Evolutionary conservation across 2,329 filamentous ascomycete species (phyloP).

Genomic region (Xylariaceae sp.): DNA sequence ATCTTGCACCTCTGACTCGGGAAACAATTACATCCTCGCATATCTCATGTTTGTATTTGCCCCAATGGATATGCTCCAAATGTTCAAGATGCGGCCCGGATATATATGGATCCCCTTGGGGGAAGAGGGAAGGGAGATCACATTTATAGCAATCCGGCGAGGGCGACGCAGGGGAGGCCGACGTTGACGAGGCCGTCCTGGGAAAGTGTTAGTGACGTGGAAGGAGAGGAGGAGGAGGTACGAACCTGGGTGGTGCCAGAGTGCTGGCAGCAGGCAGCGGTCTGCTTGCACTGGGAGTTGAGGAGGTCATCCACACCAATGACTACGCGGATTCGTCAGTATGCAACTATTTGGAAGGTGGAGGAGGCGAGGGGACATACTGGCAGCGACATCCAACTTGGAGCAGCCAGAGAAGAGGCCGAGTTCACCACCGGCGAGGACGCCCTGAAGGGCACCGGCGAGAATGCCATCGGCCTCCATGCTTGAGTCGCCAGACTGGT

Average conservation of each 20-base stretch:
- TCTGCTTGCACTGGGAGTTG: constrained; percentile 31
- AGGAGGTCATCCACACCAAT: constrained; percentile 29
- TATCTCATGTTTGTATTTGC: constrained; percentile 20
- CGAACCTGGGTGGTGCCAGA: constrained; percentile 27
- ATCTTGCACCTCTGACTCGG: constrained; percentile 9
- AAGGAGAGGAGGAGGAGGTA: background rate
- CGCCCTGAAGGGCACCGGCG: constrained; percentile 24
- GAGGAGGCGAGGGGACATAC: constrained; percentile 16
- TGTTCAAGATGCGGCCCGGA: constrained; percentile 11
- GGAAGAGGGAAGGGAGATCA: constrained; percentile 10
- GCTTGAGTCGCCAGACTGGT: constrained; percentile 26
- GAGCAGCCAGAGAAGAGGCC: constrained; percentile 32
- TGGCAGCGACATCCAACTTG: constrained; percentile 27
- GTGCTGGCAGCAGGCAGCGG: constrained; percentile 32
- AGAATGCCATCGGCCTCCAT: constrained; percentile 26
- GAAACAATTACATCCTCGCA: constrained; percentile 27
- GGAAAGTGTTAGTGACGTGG: constrained; percentile 7
- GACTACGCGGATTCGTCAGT: constrained; percentile 12
- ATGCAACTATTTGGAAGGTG: background rate
- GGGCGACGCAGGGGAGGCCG: constrained; percentile 30
- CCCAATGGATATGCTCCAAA: constrained; percentile 20
- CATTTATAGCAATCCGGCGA: constrained; percentile 30
- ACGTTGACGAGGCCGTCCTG: constrained; percentile 31
- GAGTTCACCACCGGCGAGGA: constrained; percentile 21
- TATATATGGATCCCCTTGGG: constrained; percentile 12